Evolutionary conservation across 495 filamentous ascomycete genomes (phyloP), one percentile per base, ranked within the genome.

Genomic region (Xylaria palmicola): DNA sequence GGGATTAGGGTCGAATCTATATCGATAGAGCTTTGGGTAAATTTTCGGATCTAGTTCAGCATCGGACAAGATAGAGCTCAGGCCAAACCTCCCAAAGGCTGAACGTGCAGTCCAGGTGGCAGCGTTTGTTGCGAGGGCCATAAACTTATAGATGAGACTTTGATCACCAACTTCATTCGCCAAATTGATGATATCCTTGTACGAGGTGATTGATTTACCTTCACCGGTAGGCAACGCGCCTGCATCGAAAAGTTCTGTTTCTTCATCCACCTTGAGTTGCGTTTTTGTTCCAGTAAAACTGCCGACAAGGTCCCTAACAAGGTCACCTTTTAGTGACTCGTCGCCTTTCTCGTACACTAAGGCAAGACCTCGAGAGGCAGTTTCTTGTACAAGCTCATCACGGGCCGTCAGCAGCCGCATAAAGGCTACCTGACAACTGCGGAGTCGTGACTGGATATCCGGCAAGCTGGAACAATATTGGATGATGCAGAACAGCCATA

Each of bases 101-200:
- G 94, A 93, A 22, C 94, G 86, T 20, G 90, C 95, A 3, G 92
- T 92, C 94, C 94, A 98, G 32, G 96, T 90, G 0, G 93, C 91
- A 56, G 96, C 95, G 63, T 96, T 94, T 1, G 91, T 88, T 2
- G 94, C 94, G 60, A 98, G 76, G 0, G 91, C 91, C 94, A 98
- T 98, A 72, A 98, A 97, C 57, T 92, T 88, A 74, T 98, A 98
- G 7, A 97, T 91, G 3, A 98, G 81, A 59, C 90, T 94, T 27
- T 92, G 90, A 69, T 98, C 93, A 20, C 94, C 94, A 15, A 96
- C 90, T 77, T 98, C 94, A 53, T 91, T 85, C 17, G 94, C 93
- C 32, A 98, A 80, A 63, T 82, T 93, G 80, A 98, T 89, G 52
- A 98, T 97, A 66, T 97, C 90, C 68, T 91, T 95, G 76, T 98